Conservation (phyloP, 2,329 filamentous ascomycete species). For the Metarhizium humberi region DNA sequence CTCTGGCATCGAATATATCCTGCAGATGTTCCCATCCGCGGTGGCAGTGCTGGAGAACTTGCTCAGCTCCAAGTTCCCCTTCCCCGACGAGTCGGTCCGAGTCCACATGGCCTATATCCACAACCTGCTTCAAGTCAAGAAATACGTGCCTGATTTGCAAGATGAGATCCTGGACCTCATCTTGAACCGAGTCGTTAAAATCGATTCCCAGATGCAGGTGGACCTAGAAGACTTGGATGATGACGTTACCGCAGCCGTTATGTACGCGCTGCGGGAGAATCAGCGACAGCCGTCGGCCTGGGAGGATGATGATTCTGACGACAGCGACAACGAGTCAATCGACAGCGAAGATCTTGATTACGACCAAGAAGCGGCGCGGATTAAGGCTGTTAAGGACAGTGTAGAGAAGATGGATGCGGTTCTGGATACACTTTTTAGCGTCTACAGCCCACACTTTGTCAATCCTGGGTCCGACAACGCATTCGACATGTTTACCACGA, state of each 20-base stretch:
- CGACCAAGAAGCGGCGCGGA: conserved; percentile 51
- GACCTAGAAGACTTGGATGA: conserved; percentile 92
- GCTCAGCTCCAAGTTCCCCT: conserved; percentile 62
- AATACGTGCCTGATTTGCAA: conserved; percentile 69
- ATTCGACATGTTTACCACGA: conserved; percentile 64
- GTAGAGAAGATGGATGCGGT: conserved; percentile 88
- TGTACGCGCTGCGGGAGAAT: conserved; percentile 36
- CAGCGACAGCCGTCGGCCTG: conserved; percentile 19
- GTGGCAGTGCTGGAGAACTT: conserved; percentile 60
- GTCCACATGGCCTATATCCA: conserved; percentile 81
- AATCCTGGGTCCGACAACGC: conserved; percentile 60
- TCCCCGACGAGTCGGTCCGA: conserved; percentile 64
- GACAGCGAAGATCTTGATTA: conserved; percentile 60
- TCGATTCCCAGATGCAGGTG: conserved; percentile 90
- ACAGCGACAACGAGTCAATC: conserved; percentile 62
- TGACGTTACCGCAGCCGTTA: conserved; percentile 66
- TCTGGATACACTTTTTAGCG: conserved; percentile 76
- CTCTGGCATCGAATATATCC: conserved; percentile 62
- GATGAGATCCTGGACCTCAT: conserved; percentile 76
- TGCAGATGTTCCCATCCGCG: conserved; percentile 74
- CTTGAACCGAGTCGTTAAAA: conserved; percentile 78
- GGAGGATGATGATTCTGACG: conserved; percentile 46
- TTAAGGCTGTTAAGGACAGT: conserved; percentile 68
- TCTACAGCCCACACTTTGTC: conserved; percentile 67
- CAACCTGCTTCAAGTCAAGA: conserved; percentile 69